Conservation (phyloP, 2,329 filamentous ascomycete genomes). For the Neofusicoccum cordaticola region DNA sequence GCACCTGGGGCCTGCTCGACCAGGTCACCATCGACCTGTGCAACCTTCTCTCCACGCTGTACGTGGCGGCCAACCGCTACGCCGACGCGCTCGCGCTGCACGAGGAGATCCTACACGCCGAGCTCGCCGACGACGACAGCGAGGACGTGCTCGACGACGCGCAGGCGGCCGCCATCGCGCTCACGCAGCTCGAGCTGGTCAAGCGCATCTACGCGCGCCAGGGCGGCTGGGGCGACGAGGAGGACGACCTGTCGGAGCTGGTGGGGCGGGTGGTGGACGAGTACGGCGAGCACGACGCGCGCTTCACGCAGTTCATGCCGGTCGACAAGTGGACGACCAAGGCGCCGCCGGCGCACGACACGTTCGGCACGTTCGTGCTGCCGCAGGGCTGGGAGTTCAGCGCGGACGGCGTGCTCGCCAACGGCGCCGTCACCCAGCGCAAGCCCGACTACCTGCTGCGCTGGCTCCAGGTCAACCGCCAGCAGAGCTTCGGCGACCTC, state of each 20-base stretch:
- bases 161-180: conserved; percentile 26
- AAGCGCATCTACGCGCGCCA: conserved; percentile 43
- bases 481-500: conserved; percentile 16
- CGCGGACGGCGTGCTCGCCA: neutral
- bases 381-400: conserved; percentile 10
- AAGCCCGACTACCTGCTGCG: conserved; percentile 17
- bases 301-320: neutral
- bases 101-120: conserved; percentile 33
- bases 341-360: conserved; percentile 5
- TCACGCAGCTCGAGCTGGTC: conserved; percentile 32
- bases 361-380: conserved; percentile 13
- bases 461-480: conserved; percentile 18
- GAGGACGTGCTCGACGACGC: conserved; percentile 25
- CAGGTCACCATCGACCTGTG: conserved; percentile 50
- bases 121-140: conserved; percentile 27
- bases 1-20: conserved; percentile 51
- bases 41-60: conserved; percentile 50
- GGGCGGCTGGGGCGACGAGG: conserved; percentile 41
- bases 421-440: neutral
- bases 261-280: conserved; percentile 44
- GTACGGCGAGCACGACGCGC: conserved; percentile 28
- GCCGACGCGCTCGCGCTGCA: conserved; percentile 30
- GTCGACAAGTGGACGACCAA: conserved; percentile 12
- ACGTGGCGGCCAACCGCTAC: conserved; percentile 43
- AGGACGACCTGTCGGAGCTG: conserved; percentile 47